Evolutionary conservation across 2,329 filamentous ascomycete species (phyloP), one percentile per base, ranked within the genome.

Genomic region (Nothophoma quercina): DNA sequence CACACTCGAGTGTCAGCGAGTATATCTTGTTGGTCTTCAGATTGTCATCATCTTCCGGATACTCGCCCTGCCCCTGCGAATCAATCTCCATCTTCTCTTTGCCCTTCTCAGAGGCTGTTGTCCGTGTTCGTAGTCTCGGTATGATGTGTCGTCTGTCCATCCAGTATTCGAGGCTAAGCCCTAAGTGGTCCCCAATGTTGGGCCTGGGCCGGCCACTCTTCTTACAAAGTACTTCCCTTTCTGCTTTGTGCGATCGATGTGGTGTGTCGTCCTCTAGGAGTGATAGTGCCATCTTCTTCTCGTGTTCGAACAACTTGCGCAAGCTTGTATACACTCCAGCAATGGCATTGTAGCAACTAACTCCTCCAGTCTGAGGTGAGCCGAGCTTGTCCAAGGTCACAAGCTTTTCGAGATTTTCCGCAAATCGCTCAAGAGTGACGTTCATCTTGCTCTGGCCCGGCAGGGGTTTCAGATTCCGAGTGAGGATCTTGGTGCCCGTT

Each of bases 91-190:
- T 73, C n/a, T 65, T 64, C 30, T 64, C 63, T 23, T 67, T 77
- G 15, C 74, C 69, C 25, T 77, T 71, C 15, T 73, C 38, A 73
- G 71, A 38, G 61, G 72, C 2, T 64, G 68, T 5, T 72, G 71
- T 2, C 69, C 40, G 23, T 13, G 47, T 33, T 36, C 60, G 50
- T 7, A 52, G 50, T 25, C 51, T 60, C 4, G 59, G 51, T 23
- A 69, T 74, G 13, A 85, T 71, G 38, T 82, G 78, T 38, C 83
- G 80, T 48, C 80, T 77, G 62, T 88, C 82, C 71, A 85, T 87
- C 90, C 90, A 95, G 70, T 93, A 96, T 59, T 91, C 88, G 30
- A 95, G 64, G 40, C 83, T 85, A 49, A 93, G 75, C 1, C 91
- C 91, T 21, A 93, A 77, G 41, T 82, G 83, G 18, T 82, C 81